Conservation (phyloP, 2,329 filamentous ascomycete species). For the Sporothrix humicola region DNA sequence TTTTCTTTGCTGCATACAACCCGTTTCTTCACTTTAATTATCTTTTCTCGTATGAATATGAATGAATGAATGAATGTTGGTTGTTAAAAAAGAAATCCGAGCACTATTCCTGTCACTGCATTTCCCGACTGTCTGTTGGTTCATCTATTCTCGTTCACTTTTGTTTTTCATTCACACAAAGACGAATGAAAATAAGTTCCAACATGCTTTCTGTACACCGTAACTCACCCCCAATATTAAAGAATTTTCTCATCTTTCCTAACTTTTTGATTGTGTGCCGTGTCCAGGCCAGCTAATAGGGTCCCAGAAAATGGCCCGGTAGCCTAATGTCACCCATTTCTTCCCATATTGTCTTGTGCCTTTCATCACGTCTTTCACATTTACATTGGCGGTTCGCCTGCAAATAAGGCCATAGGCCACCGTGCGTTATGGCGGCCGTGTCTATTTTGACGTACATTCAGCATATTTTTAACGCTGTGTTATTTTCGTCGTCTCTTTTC, state of each 20-base stretch:
- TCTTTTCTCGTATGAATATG: slow-evolving; percentile 1
- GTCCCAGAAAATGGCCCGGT: slow-evolving; percentile 5
- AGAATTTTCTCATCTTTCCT: neutral
- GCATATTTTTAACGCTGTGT: neutral
- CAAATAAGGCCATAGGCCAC: neutral
- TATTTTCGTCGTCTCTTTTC: neutral
- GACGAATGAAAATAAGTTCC: neutral
- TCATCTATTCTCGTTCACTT: neutral
- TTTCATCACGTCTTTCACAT: neutral
- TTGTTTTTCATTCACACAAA: neutral
- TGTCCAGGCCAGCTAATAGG: neutral
- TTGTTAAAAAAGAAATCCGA: slow-evolving; percentile 3
- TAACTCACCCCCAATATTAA: neutral
- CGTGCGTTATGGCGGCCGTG: neutral
- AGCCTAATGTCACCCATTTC: slow-evolving; percentile 12
- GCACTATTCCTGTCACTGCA: neutral
- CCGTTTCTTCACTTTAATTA: neutral
- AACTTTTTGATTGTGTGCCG: neutral
- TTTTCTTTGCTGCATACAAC: neutral
- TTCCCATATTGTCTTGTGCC: neutral
- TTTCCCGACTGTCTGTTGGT: slow-evolving; percentile 1
- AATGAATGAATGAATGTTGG: neutral
- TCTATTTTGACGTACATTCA: neutral
- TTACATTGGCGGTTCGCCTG: slow-evolving; percentile 8
- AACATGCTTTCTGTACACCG: neutral